These are phyloP conservation scores for Plantago ovata DNA, from an alignment of 257 asterid species.

Conservation along the genomic window DNA sequence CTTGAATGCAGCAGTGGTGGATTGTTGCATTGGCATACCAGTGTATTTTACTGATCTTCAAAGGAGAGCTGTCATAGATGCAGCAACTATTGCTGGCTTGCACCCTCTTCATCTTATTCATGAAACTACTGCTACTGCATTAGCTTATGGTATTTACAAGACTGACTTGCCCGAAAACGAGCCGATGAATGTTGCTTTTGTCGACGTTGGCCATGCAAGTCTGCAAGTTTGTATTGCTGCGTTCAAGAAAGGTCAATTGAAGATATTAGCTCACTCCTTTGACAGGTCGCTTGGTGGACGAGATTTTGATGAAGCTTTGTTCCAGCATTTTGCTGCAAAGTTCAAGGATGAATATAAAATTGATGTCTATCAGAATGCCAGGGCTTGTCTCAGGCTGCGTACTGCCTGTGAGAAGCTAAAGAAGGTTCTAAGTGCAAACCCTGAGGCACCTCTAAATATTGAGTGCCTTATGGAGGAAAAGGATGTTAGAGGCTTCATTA, in stretches of 20 bases:
- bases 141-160: conserved; percentile 95
- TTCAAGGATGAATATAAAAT: conserved; percentile 92
- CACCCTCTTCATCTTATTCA: conserved; percentile 90
- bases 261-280: conserved; percentile 82
- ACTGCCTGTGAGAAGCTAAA: conserved; percentile 87
- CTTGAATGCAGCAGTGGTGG: conserved; percentile 82
- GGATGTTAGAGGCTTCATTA: conserved; percentile 84
- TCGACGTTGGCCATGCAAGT: conserved; percentile 88
- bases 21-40: conserved; percentile 94
- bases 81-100: conserved; percentile 91
- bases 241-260: conserved; percentile 92
- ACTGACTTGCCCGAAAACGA: conserved; percentile 90
- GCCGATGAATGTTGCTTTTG: conserved; percentile 69
- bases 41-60: conserved; percentile 91
- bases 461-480: conserved; percentile 97
- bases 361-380: conserved; percentile 84
- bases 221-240: conserved; percentile 93
- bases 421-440: conserved; percentile 89
- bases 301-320: conserved; percentile 88
- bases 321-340: conserved; percentile 82
- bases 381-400: conserved; percentile 91
- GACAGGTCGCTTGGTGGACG: conserved; percentile 92
- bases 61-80: conserved; percentile 89
- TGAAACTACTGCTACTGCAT: conserved; percentile 98
- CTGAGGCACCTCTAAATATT: conserved; percentile 87